Evolutionary conservation across 139 green algal genomes (phyloP).

Genomic region (Chlamydomonas sphaeroides): DNA sequence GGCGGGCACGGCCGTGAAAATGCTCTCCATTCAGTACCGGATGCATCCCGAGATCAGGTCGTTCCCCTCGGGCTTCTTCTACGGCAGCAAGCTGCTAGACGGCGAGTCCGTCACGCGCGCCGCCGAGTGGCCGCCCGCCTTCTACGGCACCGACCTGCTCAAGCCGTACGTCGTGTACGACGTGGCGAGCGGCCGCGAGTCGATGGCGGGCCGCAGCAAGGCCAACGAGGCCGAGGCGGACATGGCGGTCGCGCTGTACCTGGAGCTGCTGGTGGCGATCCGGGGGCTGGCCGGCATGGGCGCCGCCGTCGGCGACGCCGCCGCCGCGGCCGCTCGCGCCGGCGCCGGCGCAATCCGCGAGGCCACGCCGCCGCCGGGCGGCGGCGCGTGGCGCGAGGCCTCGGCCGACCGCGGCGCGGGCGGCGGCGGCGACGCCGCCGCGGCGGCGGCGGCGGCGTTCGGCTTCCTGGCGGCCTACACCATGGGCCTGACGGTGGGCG

Average conservation of each 20-base stretch:
- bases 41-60: conserved; percentile 92
- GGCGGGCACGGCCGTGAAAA: conserved; percentile 55
- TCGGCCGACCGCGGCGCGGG: not conserved
- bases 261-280: conserved; percentile 66
- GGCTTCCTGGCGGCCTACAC: not conserved
- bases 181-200: conserved; percentile 66
- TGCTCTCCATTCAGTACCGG: conserved; percentile 88
- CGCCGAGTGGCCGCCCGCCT: not conserved
- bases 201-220: not conserved
- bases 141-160: conserved; percentile 60
- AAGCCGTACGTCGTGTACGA: conserved; percentile 93
- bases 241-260: conserved; percentile 78
- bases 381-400: no score
- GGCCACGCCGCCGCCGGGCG: not conserved
- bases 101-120: conserved; percentile 35
- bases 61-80: conserved; percentile 89
- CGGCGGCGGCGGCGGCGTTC: not conserved
- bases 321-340: conserved; percentile 1
- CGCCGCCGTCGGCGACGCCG: not conserved
- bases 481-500: conserved; percentile 61
- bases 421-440: not conserved
- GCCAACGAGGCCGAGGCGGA: conserved; percentile 71
- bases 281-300: not conserved
- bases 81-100: conserved; percentile 71
- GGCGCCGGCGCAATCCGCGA: not conserved